Base-by-base conservation (phyloP, 208 protist species). In the Leptomonas seymouri region DNA sequence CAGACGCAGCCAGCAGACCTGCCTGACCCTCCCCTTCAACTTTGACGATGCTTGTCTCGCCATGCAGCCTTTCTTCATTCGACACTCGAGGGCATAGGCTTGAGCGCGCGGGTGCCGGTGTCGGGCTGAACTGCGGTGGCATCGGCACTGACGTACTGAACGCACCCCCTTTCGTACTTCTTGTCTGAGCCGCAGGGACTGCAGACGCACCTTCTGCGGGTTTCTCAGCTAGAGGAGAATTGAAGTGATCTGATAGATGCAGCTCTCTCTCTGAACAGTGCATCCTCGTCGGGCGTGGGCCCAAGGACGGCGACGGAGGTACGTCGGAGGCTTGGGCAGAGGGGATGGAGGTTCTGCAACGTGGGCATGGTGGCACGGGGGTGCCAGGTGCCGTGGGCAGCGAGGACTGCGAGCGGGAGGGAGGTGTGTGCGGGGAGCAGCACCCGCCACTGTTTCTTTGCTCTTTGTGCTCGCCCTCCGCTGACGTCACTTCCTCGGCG, bases 221-320 rank as follows among this genome's bases (percentile, higher is more conserved):
- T 4, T 48, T 15, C 44, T 48, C 44, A 2, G 18, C 20, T n/a
- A 16, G 39, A 14, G 11, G 7, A 44, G 39, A 44, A 14, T 14
- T 14, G 39, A 44, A 14, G 39, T 44, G 28, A 53, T 20, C 0
- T 65, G 39, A 15, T 39, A 9, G 3, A 9, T 39, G 34, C 3
- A 39, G 34, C 34, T 39, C 34, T 9, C 45, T 44, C 31, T 65
- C 59, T 2, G 45, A 20, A 31, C 42, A 67, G 34, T 67, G 61
- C 30, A 18, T 67, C 61, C 61, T 57, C 61, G 48, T 46, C 4
- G 48, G 61, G 0, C 61, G 61, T 36, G 61, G 28, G 31, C 21
- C 30, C 15, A 57, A n/a, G 34, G 49, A 57, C 21, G 61, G 48
- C 48, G 36, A 45, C 12, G 46, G 30, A 27, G 21, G 44, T 27